Conservation (phyloP, 805 yeast species). For the Metschnikowia lachancei region DNA sequence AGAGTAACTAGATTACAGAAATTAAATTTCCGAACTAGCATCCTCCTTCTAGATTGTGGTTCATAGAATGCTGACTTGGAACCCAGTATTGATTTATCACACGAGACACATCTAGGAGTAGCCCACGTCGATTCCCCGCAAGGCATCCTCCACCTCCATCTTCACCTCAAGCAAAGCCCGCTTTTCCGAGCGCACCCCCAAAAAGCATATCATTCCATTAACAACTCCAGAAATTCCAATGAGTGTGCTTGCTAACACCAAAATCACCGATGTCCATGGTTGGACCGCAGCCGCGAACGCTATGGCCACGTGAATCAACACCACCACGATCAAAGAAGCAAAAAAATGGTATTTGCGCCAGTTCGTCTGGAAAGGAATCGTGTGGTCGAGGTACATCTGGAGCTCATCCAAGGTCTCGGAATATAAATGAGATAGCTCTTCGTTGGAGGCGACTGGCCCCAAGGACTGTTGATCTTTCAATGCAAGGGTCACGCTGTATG, state of each 20-base stretch:
- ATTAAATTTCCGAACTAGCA: no score
- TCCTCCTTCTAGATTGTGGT: no score
- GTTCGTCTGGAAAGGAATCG: conserved; percentile 55
- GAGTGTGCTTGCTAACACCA: conserved; percentile 53
- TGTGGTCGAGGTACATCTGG: conserved; percentile 34
- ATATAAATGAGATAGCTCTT: conserved; percentile 37
- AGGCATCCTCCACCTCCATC: conserved; percentile 52
- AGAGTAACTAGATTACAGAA: no score
- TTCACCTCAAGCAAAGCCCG: conserved; percentile 76
- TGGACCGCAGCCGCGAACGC: conserved; percentile 57
- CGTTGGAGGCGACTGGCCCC: conserved; percentile 6
- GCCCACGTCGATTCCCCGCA: conserved; percentile 5
- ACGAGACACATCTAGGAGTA: no score
- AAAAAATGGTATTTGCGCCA: conserved; percentile 70
- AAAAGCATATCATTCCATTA: conserved; percentile 72
- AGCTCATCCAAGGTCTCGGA: conserved; percentile 14
- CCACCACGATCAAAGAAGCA: conserved; percentile 42
- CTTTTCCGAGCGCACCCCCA: conserved; percentile 78
- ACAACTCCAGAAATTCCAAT: conserved; percentile 64
- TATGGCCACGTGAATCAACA: conserved; percentile 53
- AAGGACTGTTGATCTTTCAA: conserved; percentile 14
- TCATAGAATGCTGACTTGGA: no score
- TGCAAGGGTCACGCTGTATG: conserved; percentile 46
- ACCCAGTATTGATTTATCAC: no score
- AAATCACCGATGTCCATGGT: conserved; percentile 65